These are phyloP conservation scores for Chlamydomonas reinhardtii DNA, from an alignment of 163 green algal species.

Conservation along the genomic window DNA sequence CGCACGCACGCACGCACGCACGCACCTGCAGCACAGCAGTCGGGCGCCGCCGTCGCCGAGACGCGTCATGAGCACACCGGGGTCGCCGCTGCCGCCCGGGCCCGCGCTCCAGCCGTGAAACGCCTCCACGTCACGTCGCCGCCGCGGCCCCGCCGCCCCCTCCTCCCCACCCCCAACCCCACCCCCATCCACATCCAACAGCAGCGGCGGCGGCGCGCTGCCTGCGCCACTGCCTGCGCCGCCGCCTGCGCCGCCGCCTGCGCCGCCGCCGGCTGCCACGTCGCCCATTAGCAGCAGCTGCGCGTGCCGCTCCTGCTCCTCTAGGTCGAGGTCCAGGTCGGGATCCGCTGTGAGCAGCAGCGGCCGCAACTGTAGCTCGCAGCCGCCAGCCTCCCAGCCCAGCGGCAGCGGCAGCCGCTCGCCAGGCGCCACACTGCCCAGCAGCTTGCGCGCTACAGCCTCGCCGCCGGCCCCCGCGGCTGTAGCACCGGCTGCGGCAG, in stretches of 20 bases:
- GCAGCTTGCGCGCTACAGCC: constrained; percentile 10
- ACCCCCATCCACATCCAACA: too few species aligned
- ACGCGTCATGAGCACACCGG: constrained; percentile 63
- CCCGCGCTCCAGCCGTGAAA: neutral
- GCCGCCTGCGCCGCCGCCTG: too few species aligned
- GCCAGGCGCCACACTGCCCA: constrained; percentile 75
- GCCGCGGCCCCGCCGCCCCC: neutral
- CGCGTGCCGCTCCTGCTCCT: too few species aligned
- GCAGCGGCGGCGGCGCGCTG: too few species aligned
- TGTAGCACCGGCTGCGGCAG: neutral
- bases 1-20: too few species aligned
- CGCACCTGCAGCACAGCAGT: constrained; percentile 71
- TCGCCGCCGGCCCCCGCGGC: too few species aligned
- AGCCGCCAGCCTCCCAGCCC: constrained; percentile 72
- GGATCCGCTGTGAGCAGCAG: neutral
- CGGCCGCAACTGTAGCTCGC: constrained; percentile 79
- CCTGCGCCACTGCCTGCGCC: too few species aligned
- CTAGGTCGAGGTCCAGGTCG: too few species aligned
- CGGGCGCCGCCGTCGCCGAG: constrained; percentile 76
- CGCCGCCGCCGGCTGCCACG: too few species aligned
- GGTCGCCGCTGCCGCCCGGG: neutral
- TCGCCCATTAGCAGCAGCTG: too few species aligned
- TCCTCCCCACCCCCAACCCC: neutral
- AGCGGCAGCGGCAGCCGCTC: constrained; percentile 77
- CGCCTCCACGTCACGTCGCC: neutral